Base-by-base conservation (phyloP, 768 basidiomycete genomes). In the Plicaturopsis crispa region DNA sequence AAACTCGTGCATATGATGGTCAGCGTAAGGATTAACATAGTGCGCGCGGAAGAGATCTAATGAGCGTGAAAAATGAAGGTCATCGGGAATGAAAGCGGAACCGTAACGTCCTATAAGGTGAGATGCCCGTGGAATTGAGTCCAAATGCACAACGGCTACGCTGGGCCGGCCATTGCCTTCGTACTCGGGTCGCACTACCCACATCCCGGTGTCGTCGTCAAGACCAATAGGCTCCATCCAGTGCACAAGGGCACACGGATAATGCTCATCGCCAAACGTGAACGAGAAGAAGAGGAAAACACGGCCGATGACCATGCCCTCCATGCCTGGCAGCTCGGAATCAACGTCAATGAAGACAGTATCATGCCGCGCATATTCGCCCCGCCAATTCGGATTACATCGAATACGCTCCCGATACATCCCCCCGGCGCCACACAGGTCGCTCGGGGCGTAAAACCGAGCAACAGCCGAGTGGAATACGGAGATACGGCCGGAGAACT, bases 361-460 rank as follows among this genome's bases (percentile, higher is more conserved):
- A 38, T 68, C 62, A 36, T 53, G 45, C 1, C 53, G 39, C n/a
- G 52, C 31, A 16, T 43, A 28, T 1, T 48, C 53, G 6, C 44
- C 44, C n/a, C 47, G 46, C 62, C 63, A 67, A 1, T 40, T 40
- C 12, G 45, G 48, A 6, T 44, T 55, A 1, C 57, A 43, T 1
- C 52, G 42, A 21, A 67, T 64, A 5, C 41, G 43, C 39, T 64
- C 57, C 14, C 42, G 43, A 14, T 40, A 31, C 57, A 59, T 51
- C 5, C 61, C 51, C 3, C 50, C 37, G 24, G 53, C 38, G 4
- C 63, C 60, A 33, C 48, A 57, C 16, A 44, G 36, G 26, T 66
- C 52, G 48, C 65, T 67, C 14, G 65, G 63, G 5, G 63, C 56
- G 44, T 53, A 56, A 37, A 55, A 64, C 1, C 32, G 43, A 3